phyloP scores from a whole-genome alignment of 2,329 filamentous ascomycete genomes.

The Cladosporium phlei region DNA sequence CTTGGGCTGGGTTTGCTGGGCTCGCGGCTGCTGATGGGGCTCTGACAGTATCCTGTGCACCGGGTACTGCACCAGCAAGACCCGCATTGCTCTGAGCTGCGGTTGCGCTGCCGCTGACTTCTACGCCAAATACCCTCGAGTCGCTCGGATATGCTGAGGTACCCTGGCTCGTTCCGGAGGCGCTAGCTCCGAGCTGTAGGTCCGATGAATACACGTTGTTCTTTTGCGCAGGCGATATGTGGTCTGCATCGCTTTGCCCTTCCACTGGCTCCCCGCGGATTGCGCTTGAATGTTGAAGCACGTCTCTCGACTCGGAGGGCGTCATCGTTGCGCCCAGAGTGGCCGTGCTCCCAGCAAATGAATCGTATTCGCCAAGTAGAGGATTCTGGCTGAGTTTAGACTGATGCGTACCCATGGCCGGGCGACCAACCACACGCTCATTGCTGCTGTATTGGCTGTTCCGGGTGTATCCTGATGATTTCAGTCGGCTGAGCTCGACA shows the following conservation, averaged over 20 bases:
- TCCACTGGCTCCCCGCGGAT: neutral
- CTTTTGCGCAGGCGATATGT: slow-evolving; percentile 1
- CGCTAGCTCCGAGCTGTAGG: neutral
- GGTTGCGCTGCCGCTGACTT: neutral
- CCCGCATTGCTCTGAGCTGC: slow-evolving; percentile 6
- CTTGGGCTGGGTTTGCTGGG: slow-evolving; percentile 8
- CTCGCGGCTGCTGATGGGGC: slow-evolving; percentile 15
- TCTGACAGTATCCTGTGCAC: slow-evolving; percentile 4
- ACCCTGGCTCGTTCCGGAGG: too few species aligned
- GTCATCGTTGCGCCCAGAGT: neutral
- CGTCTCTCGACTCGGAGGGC: slow-evolving; percentile 1
- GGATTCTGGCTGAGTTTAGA: slow-evolving; percentile 11
- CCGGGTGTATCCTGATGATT: neutral
- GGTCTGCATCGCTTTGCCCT: neutral
- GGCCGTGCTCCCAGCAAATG: slow-evolving; percentile 13
- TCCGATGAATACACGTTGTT: neutral
- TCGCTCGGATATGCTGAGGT: neutral
- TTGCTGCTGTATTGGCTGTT: neutral
- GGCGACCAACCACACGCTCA: neutral
- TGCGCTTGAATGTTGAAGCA: neutral
- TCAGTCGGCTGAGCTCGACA: slow-evolving; percentile 3
- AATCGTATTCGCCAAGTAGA: slow-evolving; percentile 14
- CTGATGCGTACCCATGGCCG: slow-evolving; percentile 1
- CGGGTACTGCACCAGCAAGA: slow-evolving; percentile 8
- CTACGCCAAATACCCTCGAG: neutral